These are phyloP conservation scores for Xylaria flabelliformis DNA, from an alignment of 495 filamentous ascomycete species.

Conservation along the genomic window DNA sequence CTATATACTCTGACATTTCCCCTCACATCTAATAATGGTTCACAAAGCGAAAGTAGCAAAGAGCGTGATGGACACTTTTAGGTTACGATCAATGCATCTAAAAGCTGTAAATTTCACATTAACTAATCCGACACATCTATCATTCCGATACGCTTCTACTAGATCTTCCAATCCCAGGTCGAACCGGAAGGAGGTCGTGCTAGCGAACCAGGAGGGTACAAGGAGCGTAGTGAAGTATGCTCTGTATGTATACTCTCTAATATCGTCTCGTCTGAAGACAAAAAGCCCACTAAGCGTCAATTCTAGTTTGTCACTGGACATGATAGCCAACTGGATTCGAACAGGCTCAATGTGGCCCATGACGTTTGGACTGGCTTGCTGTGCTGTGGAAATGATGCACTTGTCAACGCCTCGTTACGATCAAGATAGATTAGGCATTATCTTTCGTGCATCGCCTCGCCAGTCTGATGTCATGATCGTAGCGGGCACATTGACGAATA, in stretches of 20 bases:
- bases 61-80: neutral
- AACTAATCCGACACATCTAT: neutral
- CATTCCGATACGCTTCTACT: neutral
- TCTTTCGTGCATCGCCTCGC: slow-evolving; percentile 92
- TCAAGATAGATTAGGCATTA: slow-evolving; percentile 92
- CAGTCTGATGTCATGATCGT: slow-evolving; percentile 99
- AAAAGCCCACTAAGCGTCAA: neutral
- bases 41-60: neutral
- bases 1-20: neutral
- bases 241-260: neutral
- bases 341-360: slow-evolving; percentile 94
- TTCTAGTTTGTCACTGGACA: neutral
- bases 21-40: neutral
- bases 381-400: slow-evolving; percentile 98
- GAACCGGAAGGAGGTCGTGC: neutral
- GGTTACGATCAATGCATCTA: neutral
- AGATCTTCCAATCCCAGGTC: neutral
- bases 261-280: neutral
- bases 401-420: slow-evolving; percentile 93
- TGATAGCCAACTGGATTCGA: slow-evolving; percentile 69
- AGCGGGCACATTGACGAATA: slow-evolving; percentile 92
- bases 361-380: slow-evolving; percentile 96
- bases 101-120: neutral
- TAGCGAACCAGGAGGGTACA: neutral
- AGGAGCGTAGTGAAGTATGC: neutral